Evolutionary conservation across 768 basidiomycete species (phyloP), one percentile per base, ranked within the genome.

Genomic region (Lenzites betulinus): DNA sequence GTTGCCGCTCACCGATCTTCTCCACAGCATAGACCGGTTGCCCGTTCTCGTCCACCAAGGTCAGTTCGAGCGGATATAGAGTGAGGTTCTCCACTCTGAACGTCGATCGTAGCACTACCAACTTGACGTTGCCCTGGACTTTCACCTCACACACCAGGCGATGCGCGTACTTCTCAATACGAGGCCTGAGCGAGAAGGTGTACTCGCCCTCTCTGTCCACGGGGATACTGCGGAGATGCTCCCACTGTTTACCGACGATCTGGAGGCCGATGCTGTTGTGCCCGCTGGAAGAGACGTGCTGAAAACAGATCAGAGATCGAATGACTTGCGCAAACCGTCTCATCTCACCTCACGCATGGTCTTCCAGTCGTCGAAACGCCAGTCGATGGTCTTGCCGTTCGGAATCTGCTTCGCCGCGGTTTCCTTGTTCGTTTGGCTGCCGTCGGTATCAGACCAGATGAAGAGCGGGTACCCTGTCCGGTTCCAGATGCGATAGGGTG

Each of bases 301-400:
- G 56, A 58, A 53, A 35, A 26, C 1, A 15, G 20, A n/a, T 46
- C 5, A 60, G 36, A 4, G 30, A 11, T 46, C 18, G 46, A 46
- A 23, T 39, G 39, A 55, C 51, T 46, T 15, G 26, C 22, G 48
- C 1, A 53, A 1, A 11, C 5, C 23, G 13, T 36, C 23, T 46
- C 13, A 7, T 55, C 79, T 61, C 69, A 93, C 95, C 79, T 99
- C 97, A 70, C 97, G 86, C 78, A 92, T 88, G 4, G 88, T 89
- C 71, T 89, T 89, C 90, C 93, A 94, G 69, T 98, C 95, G 70
- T 98, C 95, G 68, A 98, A 98, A 56, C 97, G 82, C 97, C 97
- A 98, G 58, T 98, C 95, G 4, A 92, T 78, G 8, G 81, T 85
- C 67, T 92, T 82, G 38, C 90, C 89, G 64, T 93, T 83, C 20